Base-by-base conservation (phyloP, 768 basidiomycete genomes). In the Suillus subluteus region DNA sequence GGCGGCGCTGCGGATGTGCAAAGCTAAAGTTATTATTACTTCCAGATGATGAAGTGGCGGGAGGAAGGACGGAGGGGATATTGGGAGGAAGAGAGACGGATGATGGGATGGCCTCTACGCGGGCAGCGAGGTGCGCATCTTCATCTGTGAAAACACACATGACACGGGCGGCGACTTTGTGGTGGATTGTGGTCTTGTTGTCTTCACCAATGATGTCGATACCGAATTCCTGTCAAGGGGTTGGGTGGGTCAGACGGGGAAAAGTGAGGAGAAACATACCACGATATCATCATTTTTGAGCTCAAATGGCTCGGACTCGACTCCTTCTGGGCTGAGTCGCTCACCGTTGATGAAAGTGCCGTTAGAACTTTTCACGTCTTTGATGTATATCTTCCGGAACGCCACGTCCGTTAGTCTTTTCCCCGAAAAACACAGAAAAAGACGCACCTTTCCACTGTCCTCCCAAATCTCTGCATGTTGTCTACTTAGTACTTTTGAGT, bases 401-500 rank as follows among this genome's bases (percentile, higher is more conserved):
- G 41, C 26, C 18, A 43, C 26, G 9, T 26, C 58, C 44, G 68
- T 67, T 40, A 69, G 69, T 54, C 67, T 61, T 62, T 70, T 61
- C 56, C 58, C 52, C 41, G 44, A 44, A 66, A 52, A 37, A 32
- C 26, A 63, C 3, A 21, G 58, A 64, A 56, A 56, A 5, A 6
- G 13, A 75, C 82, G 61, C 59, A 95, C 96, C 88, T 97, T 97
- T 56, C 87, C 88, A 52, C 79, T 82, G 67, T 97, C 94, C 81
- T 94, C 96, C 97, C 91, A 99, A n/a, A 99, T 93, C 80, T 99
- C 97, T 16, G 97, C 97, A 75, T 99, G 97, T 81, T 94, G 92
- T 71, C 97, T 84, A 71, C 92, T 94, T 67, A 99, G 83, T 9
- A 99, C 91, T 76, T 99, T 98, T 30, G 91, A 92, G 81, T 99